Evolutionary conservation across 352 stramenopile genomes (phyloP).

Genomic region (Phytopythium chamaehyphon): DNA sequence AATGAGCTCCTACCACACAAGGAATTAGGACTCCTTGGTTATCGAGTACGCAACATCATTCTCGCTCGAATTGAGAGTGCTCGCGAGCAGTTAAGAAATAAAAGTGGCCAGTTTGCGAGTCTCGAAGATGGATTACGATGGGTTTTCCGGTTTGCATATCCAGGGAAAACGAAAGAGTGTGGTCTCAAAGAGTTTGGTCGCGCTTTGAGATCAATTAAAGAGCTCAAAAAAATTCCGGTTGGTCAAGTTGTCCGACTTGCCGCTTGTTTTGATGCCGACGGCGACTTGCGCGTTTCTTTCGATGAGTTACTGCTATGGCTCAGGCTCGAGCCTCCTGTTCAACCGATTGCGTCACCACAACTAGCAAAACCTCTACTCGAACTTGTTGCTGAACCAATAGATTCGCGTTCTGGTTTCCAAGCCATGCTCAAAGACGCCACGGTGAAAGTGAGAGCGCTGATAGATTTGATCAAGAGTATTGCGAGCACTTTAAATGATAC

Average conservation of each 20-base stretch:
- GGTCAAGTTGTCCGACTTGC: slow-evolving; percentile 52
- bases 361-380: neutral
- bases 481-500: neutral
- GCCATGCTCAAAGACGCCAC: neutral
- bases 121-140: slow-evolving; percentile 50
- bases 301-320: slow-evolving; percentile 69
- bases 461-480: neutral
- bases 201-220: slow-evolving; percentile 23
- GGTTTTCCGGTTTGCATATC: slow-evolving; percentile 50
- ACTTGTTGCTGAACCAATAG: neutral
- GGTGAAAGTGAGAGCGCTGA: neutral
- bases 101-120: slow-evolving; percentile 25
- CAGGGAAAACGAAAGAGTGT: slow-evolving; percentile 18
- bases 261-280: slow-evolving; percentile 46
- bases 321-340: slow-evolving; percentile 17
- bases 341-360: neutral
- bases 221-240: slow-evolving; percentile 29
- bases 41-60: slow-evolving; percentile 41
- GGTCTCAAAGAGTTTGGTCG: slow-evolving; percentile 30
- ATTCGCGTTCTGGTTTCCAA: slow-evolving; percentile 1
- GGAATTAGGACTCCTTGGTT: slow-evolving; percentile 51
- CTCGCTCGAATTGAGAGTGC: slow-evolving; percentile 8
- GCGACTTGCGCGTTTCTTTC: slow-evolving; percentile 56
- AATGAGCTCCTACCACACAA: slow-evolving; percentile 8
- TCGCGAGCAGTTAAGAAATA: slow-evolving; percentile 19